Percentiles rank a stretch among this genome's conserved stretches.
phyloP scores from a whole-genome alignment of 257 asterid species.

The Eustoma russellianum region DNA sequence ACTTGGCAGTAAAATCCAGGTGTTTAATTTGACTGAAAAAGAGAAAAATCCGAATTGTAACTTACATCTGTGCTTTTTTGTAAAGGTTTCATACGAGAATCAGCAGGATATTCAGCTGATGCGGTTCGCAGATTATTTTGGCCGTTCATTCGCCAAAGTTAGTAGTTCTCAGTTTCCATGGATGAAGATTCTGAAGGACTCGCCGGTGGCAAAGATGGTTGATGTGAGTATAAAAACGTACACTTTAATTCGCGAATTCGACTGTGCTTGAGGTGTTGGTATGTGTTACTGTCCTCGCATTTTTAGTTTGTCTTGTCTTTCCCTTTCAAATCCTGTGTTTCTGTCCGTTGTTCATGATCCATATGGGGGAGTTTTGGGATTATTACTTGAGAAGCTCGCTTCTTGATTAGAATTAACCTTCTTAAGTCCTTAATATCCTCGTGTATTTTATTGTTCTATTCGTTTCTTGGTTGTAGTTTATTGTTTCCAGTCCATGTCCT shows the following conservation, averaged over 20 bases:
- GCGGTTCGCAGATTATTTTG: slow-evolving; percentile 36
- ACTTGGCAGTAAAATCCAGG: neutral
- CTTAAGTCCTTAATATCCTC: too few species aligned
- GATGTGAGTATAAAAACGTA: slow-evolving; percentile 20
- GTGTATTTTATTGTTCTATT: too few species aligned
- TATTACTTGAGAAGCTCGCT: neutral
- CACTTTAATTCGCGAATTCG: neutral
- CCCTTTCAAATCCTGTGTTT: neutral
- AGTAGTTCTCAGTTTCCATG: slow-evolving; percentile 34
- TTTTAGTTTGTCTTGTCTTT: slow-evolving; percentile 2
- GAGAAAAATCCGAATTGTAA: too few species aligned
- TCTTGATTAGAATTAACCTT: neutral
- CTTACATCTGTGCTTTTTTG: neutral
- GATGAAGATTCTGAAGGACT: slow-evolving; percentile 31
- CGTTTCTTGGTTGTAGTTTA: neutral
- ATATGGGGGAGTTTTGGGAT: neutral
- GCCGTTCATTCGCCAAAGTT: slow-evolving; percentile 27
- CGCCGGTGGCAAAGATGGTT: slow-evolving; percentile 24
- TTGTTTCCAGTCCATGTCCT: neutral
- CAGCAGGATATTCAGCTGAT: slow-evolving; percentile 33
- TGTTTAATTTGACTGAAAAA: too few species aligned
- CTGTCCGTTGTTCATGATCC: slow-evolving; percentile 1
- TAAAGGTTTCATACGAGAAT: slow-evolving; percentile 19
- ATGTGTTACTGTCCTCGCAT: neutral
- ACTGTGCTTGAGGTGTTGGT: neutral